Evolutionary conservation across 495 filamentous ascomycete genomes (phyloP).

Genomic region (Xylaria palmicola): DNA sequence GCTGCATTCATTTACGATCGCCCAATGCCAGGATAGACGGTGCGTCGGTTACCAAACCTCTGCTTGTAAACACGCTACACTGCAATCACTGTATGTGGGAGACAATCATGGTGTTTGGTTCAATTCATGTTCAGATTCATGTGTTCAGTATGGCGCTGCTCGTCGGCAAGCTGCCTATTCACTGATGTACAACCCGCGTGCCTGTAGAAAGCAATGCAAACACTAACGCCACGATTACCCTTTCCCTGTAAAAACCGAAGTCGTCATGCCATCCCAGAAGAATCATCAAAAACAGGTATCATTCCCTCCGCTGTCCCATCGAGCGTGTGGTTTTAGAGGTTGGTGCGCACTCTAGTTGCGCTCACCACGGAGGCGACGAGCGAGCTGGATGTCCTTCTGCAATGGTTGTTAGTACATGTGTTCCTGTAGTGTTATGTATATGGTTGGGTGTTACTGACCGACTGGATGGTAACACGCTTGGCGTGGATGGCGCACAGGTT

Average conservation of each 20-base stretch:
- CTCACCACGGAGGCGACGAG: conserved; percentile 94
- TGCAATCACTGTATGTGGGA: too few relatives aligned
- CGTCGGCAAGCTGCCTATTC: conserved; percentile 10
- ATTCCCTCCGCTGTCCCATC: conserved; percentile 22
- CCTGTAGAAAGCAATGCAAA: conserved; percentile 33
- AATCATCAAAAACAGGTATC: conserved; percentile 26
- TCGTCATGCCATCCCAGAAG: conserved; percentile 35
- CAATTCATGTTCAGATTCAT: conserved; percentile 21
- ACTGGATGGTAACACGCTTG: conserved; percentile 97
- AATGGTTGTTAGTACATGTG: conserved; percentile 39
- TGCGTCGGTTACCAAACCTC: too few relatives aligned
- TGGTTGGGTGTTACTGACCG: conserved; percentile 35
- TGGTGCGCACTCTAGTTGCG: conserved; percentile 54
- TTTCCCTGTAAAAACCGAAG: conserved; percentile 31
- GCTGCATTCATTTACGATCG: too few relatives aligned
- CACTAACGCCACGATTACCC: conserved; percentile 43
- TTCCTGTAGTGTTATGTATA: background rate
- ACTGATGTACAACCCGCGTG: conserved; percentile 37
- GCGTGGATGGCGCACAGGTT: conserved; percentile 99
- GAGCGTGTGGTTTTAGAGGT: conserved; percentile 12
- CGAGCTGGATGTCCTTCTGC: conserved; percentile 93
- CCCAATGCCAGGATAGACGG: too few relatives aligned
- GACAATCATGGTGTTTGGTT: background rate
- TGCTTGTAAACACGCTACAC: too few relatives aligned
- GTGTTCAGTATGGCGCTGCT: conserved; percentile 23